Base-by-base conservation (phyloP, 495 filamentous ascomycete genomes). In the Neurospora sp. region DNA sequence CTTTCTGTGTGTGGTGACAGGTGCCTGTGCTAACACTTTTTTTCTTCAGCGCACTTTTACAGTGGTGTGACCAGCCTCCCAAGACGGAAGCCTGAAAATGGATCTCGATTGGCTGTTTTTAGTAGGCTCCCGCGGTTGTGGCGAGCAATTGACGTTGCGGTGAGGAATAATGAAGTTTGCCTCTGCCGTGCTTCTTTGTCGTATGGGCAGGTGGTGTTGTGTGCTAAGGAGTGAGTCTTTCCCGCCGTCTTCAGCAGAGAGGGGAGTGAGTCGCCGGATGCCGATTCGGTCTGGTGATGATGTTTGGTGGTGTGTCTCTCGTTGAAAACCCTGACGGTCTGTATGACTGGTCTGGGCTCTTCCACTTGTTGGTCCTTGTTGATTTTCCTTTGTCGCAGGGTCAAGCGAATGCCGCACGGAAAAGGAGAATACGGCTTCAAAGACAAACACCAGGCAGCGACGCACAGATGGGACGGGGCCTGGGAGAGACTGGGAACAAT, bases 81-180 rank as follows among this genome's bases (percentile, higher is more conserved):
- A 44, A 59, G 71, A 76, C 76, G 75, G 78, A 76, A 78, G 78
- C 80, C 82, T 80, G 82, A 74, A 83, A 82, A 82, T 74, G 78
- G 78, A 72, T 78, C 76, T 78, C 53, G 53, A 35, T 65, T 35
- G 27, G 53, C 53, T 65, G 53, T 61, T 61, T 61, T 61, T 61
- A 61, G 22, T 61, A 61, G 53, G 53, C 22, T 61, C n/a, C n/a
- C n/a, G n/a, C 53, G 53, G 22, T 18, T 65, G 53, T 35, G 53
- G 53, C 53, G 53, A 65, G 27, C 53, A 65, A 65, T 65, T 65
- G 53, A 65, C 53, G 53, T 65, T 65, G 53, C 53, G 53, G 53
- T 65, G 53, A 65, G 53, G 18, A 31, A 31, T 31, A 31, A 31
- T 31, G 27, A 31, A 3, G 27, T 35, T 65, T 65, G 53, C 53